These are phyloP conservation scores for Hamamelis virginiana DNA, from an alignment of 164 flowering plant species.

Conservation along the genomic window DNA sequence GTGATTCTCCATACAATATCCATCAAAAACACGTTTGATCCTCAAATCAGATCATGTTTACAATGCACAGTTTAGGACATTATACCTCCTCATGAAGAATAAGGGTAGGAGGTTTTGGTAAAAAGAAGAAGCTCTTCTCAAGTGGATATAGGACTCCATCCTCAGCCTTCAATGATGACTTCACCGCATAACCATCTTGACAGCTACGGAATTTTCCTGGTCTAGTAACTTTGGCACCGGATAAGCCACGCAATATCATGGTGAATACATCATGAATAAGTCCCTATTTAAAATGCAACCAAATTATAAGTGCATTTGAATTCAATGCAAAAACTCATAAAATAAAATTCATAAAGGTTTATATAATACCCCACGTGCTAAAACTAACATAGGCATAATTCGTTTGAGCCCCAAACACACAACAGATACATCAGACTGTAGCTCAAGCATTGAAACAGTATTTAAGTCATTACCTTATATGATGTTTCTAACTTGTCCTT, in stretches of 20 bases:
- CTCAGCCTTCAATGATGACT: slow-evolving; percentile 97
- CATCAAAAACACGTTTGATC: not conserved
- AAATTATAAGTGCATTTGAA: not conserved
- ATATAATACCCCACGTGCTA: no score
- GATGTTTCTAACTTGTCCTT: slow-evolving; percentile 79
- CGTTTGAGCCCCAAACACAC: not conserved
- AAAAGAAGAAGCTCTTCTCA: slow-evolving; percentile 94
- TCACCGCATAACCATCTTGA: slow-evolving; percentile 97
- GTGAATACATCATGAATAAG: slow-evolving; percentile 94
- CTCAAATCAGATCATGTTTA: not conserved
- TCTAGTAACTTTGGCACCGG: slow-evolving; percentile 88
- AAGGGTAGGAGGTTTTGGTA: slow-evolving; percentile 99
- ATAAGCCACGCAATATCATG: slow-evolving; percentile 79
- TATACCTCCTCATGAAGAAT: slow-evolving; percentile 92
- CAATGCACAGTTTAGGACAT: not conserved
- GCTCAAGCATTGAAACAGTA: not conserved
- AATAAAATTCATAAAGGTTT: no score
- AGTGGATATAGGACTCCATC: slow-evolving; percentile 96
- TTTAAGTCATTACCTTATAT: slow-evolving; percentile 62
- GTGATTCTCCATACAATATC: not conserved
- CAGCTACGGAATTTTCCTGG: slow-evolving; percentile 96
- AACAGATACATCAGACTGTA: not conserved
- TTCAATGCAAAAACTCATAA: not conserved
- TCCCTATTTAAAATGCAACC: slow-evolving; percentile 52
- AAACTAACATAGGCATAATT: not conserved